Base-by-base conservation (phyloP, 2,329 filamentous ascomycete species). In the Stachybotrys echinatus region DNA sequence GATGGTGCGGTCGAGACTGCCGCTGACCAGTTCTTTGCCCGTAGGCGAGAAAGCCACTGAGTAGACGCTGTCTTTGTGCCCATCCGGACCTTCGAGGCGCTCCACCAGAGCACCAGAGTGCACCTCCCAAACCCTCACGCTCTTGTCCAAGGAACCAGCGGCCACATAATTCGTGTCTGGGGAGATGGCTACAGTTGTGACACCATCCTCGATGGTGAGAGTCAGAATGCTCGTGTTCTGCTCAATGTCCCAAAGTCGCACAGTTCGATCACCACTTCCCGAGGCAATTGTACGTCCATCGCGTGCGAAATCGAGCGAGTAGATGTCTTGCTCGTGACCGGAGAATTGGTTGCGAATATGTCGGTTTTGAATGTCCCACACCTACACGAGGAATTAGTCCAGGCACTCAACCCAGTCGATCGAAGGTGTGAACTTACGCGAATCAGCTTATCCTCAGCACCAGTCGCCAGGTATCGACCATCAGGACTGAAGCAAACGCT, bases 401-500 rank as follows among this genome's bases (percentile, higher is more conserved):
- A 27, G 47, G 14, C 5, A 5, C 27, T 48, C 34, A 42, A 31
- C 44, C 53, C 21, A 17, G 20, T 21, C 14, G 21, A 34, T 27
- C 22, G 21, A 40, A 31, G 23, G 5, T 22, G 38, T 45, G 20
- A 52, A 74, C 87, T 74, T 80, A 92, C 91, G 61, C 94, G 80
- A 65, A 99, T 97, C 62, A 96, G 81, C 75, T 96, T 97, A 71
- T 99, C 94, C 68, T 99, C 94, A 2, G 94, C 94, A 65, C 94
- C 94, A 17, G 94, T 99, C 5, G 94, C 94, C 31, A 99, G 81
- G 61, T 90, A 96, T 63, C 88, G 87, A 53, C 94, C 92, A 67
- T 97, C 92, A 12, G 94, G 94, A 65, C 92, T 97, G 78, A 99
- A 99, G 77, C 94, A 99, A 49, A 99, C 94, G 62, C 92, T 97